Evolutionary conservation across 352 stramenopile species (phyloP), one percentile per base, ranked within the genome.

Genomic region (Phytophthora vignae): DNA sequence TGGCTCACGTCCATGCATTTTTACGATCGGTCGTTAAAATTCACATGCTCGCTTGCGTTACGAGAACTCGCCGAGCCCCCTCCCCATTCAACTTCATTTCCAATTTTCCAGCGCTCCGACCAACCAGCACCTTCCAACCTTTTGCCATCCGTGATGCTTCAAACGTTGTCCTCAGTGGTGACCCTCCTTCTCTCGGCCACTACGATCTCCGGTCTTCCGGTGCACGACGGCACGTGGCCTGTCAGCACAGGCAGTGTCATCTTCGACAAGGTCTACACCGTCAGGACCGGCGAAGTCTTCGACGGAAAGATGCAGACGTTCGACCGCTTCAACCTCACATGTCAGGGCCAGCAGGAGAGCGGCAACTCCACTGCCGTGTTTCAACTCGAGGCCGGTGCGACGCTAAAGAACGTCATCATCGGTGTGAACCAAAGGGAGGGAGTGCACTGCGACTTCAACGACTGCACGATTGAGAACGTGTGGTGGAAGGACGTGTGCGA

Each of bases 371-470:
- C 67, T 2, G 72, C 72, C 3, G 70, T 85, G 12, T 90, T 90
- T 62, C n/a, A 76, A 19, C 31, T 90, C n/a, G 70, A 87, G 46
- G 19, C 79, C 0, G 73, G 71, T n/a, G 81, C 71, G 1, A 88
- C 77, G 9, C 76, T 90, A 19, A 81, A 82, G 62, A 88, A 90
- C 57, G 82, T 67, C n/a, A 90, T 90, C 71, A 86, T 90, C 33
- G 82, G 82, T 40, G 64, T 58, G 57, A 78, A 85, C 73, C 78
- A 88, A 68, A 70, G 72, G 61, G 79, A 69, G 56, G 67, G 67
- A 14, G 63, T 76, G 3, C 69, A 76, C 59, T 76, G 69, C n/a
- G 69, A 76, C 31, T 17, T 55, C 4, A 55, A 67, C n/a, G 55
- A 70, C 55, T 77, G 70, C 49, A 73, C 46, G 9, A 67, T 77